Base-by-base conservation (phyloP, 2,329 filamentous ascomycete genomes). In the Scedosporium minutisporum region DNA sequence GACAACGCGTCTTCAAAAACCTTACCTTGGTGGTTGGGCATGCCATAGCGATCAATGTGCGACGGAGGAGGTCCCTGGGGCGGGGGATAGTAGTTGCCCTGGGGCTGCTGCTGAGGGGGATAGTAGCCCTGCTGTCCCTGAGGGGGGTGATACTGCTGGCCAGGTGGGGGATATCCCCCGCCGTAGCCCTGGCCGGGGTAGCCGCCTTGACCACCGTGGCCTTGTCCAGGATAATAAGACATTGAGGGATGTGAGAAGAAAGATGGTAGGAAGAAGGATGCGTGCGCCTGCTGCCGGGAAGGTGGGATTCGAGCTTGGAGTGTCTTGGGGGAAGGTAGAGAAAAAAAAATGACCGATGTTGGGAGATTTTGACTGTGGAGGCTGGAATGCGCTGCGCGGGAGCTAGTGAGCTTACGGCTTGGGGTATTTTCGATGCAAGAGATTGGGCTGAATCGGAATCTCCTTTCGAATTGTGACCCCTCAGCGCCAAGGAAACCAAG, bases 61-160 rank as follows among this genome's bases (percentile, higher is more conserved):
- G 60, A 60, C 6, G 65, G 65, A 21, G 64, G 67, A 57, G 65
- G 65, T 18, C 63, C 62, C 58, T 53, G 60, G 23, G 66, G 68
- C 14, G 68, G 68, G 18, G 64, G 63, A 62, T 69, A 71, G 27
- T 66, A 65, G 53, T 69, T 63, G 14, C 69, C 65, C 33, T 69
- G 69, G 57, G 65, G 67, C 6, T 66, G 68, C 6, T 65, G 66
- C 48, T 67, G 68, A 61, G 69, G 69, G 44, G 68, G 70, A 55
- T 69, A 71, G 41, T 72, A 69, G 63, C 65, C 64, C 6, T 66
- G 68, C 4, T 65, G 65, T 46, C 67, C 68, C 21, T 65, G 66
- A 57, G 68, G 65, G 23, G 67, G 64, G 7, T 68, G 68, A 29
- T 67, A 65, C 44, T 65, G 63, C 14, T 64, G 65, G 48, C 66